Conservation (phyloP, 2,329 filamentous ascomycete genomes). For the Fusarium lateritium region DNA sequence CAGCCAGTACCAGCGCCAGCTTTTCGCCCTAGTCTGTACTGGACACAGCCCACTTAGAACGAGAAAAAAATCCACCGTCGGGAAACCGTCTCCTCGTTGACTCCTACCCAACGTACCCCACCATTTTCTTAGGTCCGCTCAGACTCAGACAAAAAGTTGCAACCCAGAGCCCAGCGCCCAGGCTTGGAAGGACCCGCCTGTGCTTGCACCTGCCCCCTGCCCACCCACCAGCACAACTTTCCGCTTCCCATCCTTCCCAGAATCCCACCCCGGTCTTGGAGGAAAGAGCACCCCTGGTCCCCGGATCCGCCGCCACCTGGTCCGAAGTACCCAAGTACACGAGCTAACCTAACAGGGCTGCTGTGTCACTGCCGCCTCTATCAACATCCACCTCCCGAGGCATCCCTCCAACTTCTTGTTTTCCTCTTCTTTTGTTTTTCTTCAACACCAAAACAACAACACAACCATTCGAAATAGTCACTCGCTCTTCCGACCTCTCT, state of each 20-base stretch:
- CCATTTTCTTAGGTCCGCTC: slow-evolving; percentile 25
- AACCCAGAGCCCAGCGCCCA: slow-evolving; percentile 28
- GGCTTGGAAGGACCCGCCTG: slow-evolving; percentile 28
- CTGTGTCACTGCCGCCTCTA: slow-evolving; percentile 41
- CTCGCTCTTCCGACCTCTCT: slow-evolving; percentile 36
- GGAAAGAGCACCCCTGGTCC: slow-evolving; percentile 31
- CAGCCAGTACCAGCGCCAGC: slow-evolving; percentile 18
- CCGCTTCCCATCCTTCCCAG: slow-evolving; percentile 13
- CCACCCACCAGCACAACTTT: slow-evolving; percentile 31
- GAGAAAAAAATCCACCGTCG: slow-evolving; percentile 27
- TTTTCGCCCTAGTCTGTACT: slow-evolving; percentile 22
- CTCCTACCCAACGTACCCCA: slow-evolving; percentile 42
- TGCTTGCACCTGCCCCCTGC: slow-evolving; percentile 36
- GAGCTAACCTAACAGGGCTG: slow-evolving; percentile 35
- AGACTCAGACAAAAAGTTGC: slow-evolving; percentile 42
- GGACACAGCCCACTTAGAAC: slow-evolving; percentile 37
- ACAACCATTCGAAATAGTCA: slow-evolving; percentile 21
- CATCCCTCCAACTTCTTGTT: slow-evolving; percentile 44
- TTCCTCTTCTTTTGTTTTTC: slow-evolving; percentile 17
- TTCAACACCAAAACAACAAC: slow-evolving; percentile 31
- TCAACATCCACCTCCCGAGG: slow-evolving; percentile 42
- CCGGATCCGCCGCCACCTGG: slow-evolving; percentile 47
- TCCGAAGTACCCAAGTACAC: slow-evolving; percentile 22
- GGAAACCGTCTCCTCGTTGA: slow-evolving; percentile 31
- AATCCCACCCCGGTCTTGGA: slow-evolving; percentile 36